Conservation (phyloP, 768 basidiomycete species). For the Serendipita indica region DNA sequence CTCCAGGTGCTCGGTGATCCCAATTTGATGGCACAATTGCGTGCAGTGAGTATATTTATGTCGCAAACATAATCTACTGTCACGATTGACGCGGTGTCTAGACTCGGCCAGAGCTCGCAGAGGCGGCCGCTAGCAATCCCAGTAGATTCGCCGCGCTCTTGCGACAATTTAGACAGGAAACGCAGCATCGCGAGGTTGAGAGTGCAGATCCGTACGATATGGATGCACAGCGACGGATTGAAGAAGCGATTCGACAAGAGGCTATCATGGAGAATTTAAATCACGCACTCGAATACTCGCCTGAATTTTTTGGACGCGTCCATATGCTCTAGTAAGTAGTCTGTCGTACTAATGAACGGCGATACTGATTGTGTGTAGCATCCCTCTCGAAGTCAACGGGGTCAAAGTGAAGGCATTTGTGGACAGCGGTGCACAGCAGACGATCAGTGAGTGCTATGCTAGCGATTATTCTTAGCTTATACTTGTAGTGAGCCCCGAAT, state of each 20-base stretch:
- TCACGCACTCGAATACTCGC: slow-evolving; percentile 85
- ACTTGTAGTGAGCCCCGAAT: slow-evolving; percentile 69
- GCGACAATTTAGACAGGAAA: slow-evolving; percentile 40
- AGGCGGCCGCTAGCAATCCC: slow-evolving; percentile 53
- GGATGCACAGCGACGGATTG: slow-evolving; percentile 85
- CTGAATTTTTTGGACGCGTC: slow-evolving; percentile 86
- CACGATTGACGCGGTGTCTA: slow-evolving; percentile 23
- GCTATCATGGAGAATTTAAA: slow-evolving; percentile 85
- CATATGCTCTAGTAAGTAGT: slow-evolving; percentile 90
- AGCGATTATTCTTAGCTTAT: neutral
- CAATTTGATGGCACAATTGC: slow-evolving; percentile 55
- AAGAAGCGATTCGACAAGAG: slow-evolving; percentile 81
- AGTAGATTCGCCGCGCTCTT: slow-evolving; percentile 61
- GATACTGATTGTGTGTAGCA: slow-evolving; percentile 29
- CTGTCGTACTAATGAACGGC: neutral
- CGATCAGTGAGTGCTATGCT: slow-evolving; percentile 57
- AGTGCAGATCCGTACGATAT: slow-evolving; percentile 84
- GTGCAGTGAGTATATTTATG: slow-evolving; percentile 33
- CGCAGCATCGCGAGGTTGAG: slow-evolving; percentile 48
- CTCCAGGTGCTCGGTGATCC: slow-evolving; percentile 79
- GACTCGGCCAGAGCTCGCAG: slow-evolving; percentile 70
- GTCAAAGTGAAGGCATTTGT: slow-evolving; percentile 90
- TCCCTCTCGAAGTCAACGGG: slow-evolving; percentile 85
- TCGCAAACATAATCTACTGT: neutral
- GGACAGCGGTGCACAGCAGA: slow-evolving; percentile 93